Base-by-base conservation (phyloP, 1,284 basidiomycete species). In the Leucoagaricus sp. region DNA sequence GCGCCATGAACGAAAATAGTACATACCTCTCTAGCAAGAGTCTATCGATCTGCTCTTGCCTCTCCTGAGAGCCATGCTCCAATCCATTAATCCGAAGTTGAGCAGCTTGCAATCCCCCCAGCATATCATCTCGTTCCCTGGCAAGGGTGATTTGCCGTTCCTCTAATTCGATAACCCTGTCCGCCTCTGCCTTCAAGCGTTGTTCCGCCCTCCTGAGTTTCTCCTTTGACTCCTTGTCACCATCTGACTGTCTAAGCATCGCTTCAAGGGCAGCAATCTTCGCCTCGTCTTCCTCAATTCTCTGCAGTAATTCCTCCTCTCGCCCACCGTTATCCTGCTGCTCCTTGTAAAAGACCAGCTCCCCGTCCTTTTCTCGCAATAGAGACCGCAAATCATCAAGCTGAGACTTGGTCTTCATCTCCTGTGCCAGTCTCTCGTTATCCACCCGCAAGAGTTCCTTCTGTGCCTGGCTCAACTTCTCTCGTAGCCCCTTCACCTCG, bases 251-350 rank as follows among this genome's bases (percentile, higher is more conserved):
- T 29, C 70, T 63, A 6, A 80, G 63, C 63, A 80, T 67, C 48
- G 66, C 68, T 63, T 86, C 80, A 51, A 87, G 64, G 2, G 81
- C 75, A 4, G 67, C 64, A 28, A 86, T 84, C 68, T 82, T 86
- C 0, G 79, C 82, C 42, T 82, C 82, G 57, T 88, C 86, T 64
- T 85, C 84, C 45, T 88, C 86, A 33, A 88, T 83, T 60, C 86
- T 74, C 63, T 74, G 72, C 61, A 86, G 60, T 34, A 87, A 63
- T 58, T 84, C 83, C 33, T 78, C 76, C 64, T 88, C 86, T 40
- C 80, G 70, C 15, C 67, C 66, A 26, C 68, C 69, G 56, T 73
- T 69, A 38, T 65, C 73, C 51, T 73, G 63, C 63, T 74, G 66
- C 55, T 67, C 72, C 61, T 65, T 74, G 40, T 83, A 54, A 41